Conservation (phyloP, 2,329 filamentous ascomycete species). For the Epichloe coenophiala region DNA sequence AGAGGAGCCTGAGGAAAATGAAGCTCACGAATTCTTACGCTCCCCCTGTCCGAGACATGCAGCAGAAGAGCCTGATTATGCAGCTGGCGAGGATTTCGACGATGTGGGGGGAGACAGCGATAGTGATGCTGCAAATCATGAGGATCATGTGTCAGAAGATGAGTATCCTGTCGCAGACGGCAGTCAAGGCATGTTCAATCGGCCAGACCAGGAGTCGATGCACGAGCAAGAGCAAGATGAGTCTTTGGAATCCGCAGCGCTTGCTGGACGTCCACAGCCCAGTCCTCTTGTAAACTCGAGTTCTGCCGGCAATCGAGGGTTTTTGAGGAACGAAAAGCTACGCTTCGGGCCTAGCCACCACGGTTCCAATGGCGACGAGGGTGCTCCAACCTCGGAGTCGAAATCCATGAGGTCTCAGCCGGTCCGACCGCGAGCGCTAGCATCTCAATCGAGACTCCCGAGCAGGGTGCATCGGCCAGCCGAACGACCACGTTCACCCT, state of each 20-base stretch:
- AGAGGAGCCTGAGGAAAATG: conserved; percentile 29
- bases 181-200: conserved; percentile 28
- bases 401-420: conserved; percentile 18
- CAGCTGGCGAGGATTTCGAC: conserved; percentile 10
- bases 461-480: background rate
- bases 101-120: conserved; percentile 20
- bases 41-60: conserved; percentile 17
- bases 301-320: conserved; percentile 34
- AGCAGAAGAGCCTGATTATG: conserved; percentile 1
- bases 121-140: conserved; percentile 28
- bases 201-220: conserved; percentile 8
- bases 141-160: conserved; percentile 31
- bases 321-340: conserved; percentile 12
- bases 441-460: conserved; percentile 3
- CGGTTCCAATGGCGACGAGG: conserved; percentile 34
- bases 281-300: conserved; percentile 39
- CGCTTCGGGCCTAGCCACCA: conserved; percentile 26
- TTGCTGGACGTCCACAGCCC: conserved; percentile 32
- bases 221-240: conserved; percentile 5
- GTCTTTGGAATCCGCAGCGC: conserved; percentile 26
- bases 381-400: conserved; percentile 22
- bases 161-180: conserved; percentile 28
- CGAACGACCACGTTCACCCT: conserved; percentile 14
- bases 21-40: conserved; percentile 5
- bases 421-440: conserved; percentile 2